Evolutionary conservation across 2,329 filamentous ascomycete species (phyloP).

Genomic region (Westerdykella ornata): DNA sequence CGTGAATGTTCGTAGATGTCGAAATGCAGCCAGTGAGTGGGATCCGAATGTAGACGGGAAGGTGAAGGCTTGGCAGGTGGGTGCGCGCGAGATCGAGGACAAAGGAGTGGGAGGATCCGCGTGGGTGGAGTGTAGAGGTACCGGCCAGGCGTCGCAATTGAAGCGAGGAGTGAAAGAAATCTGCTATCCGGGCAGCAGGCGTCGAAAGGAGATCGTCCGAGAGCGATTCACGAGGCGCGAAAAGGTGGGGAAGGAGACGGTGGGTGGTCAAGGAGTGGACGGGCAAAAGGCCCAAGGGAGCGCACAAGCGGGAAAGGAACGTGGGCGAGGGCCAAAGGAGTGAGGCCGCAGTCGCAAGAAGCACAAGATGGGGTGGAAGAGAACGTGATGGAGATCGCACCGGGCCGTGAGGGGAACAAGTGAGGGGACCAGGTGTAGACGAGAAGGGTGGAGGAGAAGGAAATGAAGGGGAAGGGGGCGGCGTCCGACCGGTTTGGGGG

Average conservation of each 20-base stretch:
- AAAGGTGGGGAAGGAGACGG: constrained; percentile 22
- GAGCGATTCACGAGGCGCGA: constrained; percentile 29
- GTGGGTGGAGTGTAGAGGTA: constrained; percentile 22
- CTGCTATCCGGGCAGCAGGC: constrained; percentile 35
- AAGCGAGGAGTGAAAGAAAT: constrained; percentile 15
- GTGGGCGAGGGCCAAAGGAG: constrained; percentile 40
- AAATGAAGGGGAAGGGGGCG: constrained; percentile 31
- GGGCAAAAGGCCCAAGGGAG: constrained; percentile 33
- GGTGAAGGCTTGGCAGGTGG: constrained; percentile 12
- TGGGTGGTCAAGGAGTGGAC: constrained; percentile 36
- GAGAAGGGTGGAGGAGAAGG: constrained; percentile 28
- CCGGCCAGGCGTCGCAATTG: constrained; percentile 28
- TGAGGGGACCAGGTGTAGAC: constrained; percentile 33
- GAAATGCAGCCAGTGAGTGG: constrained; percentile 12
- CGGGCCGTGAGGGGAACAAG: constrained; percentile 28
- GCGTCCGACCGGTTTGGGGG: constrained; percentile 21
- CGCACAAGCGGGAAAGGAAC: constrained; percentile 29
- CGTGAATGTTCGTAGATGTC: constrained; percentile 7
- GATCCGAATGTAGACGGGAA: constrained; percentile 23
- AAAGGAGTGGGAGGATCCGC: constrained; percentile 18
- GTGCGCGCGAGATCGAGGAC: constrained; percentile 19
- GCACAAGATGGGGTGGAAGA: constrained; percentile 32
- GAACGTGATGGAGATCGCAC: constrained; percentile 35
- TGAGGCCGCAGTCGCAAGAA: constrained; percentile 38
- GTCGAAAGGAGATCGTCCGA: constrained; percentile 30